Base-by-base conservation (phyloP, 1,284 basidiomycete species). In the Gymnopus androsaceus region DNA sequence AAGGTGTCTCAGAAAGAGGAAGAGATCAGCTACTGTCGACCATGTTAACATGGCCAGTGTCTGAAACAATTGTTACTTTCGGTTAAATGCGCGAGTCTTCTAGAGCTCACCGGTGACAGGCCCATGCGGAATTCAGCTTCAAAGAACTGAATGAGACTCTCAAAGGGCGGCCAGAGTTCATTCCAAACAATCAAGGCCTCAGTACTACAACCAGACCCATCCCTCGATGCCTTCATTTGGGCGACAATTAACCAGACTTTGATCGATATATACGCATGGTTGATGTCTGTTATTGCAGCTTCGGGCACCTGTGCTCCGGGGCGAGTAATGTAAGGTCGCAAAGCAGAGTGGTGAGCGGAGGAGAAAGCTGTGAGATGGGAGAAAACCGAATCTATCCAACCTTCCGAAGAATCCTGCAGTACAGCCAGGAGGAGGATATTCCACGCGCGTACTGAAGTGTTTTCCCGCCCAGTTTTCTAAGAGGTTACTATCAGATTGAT, bases 151-250 rank as follows among this genome's bases (percentile, higher is more conserved):
- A 86, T 67, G 14, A 88, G 70, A 23, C 69, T 67, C 61, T 85
- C 83, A 56, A 87, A 88, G 0, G 84, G 77, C 1, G 85, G 81
- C 87, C 87, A 90, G 12, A 90, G 66, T 60, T 87, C 84, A 62
- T 87, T 87, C 88, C 88, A 90, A 9, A 88, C 75, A 51, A 69
- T 71, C 37, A 74, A 67, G 28, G 78, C 70, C 15, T 69, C 66
- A 4, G 63, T 59, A 44, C 77, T 75, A 17, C n/a, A n/a, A n/a
- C 73, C 73, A 6, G 66, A 64, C 21, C 66, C 62, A 15, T 64
- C 64, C 12, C 49, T 59, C 44, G 58, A 56, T n/a, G 71, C 70
- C 33, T 73, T 67, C 53, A 71, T 77, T 34, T 75, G 74, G 3
- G 78, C 79, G 12, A 88, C 69, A 56, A 88, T 67, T 9, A 89